Base-by-base conservation (phyloP, 805 yeast species). In the Yarrowia sp. region DNA sequence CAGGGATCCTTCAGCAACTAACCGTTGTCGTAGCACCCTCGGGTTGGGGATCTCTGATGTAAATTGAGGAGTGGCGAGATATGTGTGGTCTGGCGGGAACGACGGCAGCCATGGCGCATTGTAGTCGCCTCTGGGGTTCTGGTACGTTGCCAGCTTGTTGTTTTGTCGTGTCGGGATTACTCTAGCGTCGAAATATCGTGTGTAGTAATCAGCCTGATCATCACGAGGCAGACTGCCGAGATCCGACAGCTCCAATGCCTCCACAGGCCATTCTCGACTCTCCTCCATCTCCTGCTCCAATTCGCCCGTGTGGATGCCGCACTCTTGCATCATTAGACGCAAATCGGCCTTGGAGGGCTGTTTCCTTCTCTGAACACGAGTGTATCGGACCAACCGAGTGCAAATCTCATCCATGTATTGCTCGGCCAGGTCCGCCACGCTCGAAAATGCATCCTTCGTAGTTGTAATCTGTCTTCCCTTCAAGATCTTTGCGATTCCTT, bases 61-160 rank as follows among this genome's bases (percentile, higher is more conserved):
- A 73, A 79, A 92, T 68, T 81, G 81, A 0, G 96, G 88, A 0
- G 97, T 89, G 65, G 86, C 83, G 74, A 84, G 86, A 73, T 88
- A 93, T 0, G 98, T 93, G 75, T 92, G 96, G 71, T 91, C 96
- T 0, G 98, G 97, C 0, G 99, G 99, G 33, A 93, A 80, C 11
- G 85, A 85, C 0, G 99, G 99, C 69, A 93, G 77, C 86, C 92
- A 92, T 6, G 77, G 72, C 0, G 96, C 96, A 8, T 90, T 81
- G 66, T 84, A 84, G 5, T 74, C 72, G 55, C 77, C 77, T 41
- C 74, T 68, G 32, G 74, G 72, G 22, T 79, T 76, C 1, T 76
- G 74, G 39, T 86, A 76, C 65, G 86, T 92, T 13, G 87, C 83
- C 31, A 89, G 78, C 57, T 81, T 77, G 2, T 84, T 79, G 3